A percentile compares a stretch with the other conserved stretches of the same genome.
These are phyloP conservation scores for Thelonectria rubi DNA, from an alignment of 2,329 filamentous ascomycete species.

Conservation along the genomic window DNA sequence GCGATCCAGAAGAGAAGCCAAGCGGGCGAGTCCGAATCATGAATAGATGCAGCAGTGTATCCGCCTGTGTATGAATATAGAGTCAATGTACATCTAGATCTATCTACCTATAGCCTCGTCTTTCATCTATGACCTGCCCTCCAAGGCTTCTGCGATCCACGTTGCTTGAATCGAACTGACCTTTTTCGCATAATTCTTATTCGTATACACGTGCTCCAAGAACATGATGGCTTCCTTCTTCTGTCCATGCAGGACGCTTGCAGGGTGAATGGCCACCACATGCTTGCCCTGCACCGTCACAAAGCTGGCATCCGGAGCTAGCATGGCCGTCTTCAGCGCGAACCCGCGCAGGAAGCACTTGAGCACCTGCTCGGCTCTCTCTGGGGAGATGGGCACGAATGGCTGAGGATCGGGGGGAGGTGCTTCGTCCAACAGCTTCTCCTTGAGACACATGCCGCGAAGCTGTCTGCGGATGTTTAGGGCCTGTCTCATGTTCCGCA, in stretches of 20 bases:
- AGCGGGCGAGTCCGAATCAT: slow-evolving; percentile 42
- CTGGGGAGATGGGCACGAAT: slow-evolving; percentile 63
- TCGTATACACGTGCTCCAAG: slow-evolving; percentile 71
- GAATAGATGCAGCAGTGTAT: slow-evolving; percentile 5
- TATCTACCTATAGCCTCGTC: slow-evolving; percentile 13
- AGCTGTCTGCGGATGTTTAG: slow-evolving; percentile 70
- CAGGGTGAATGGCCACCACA: slow-evolving; percentile 68
- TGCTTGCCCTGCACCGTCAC: slow-evolving; percentile 68
- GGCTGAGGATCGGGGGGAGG: slow-evolving; percentile 63
- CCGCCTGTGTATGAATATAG: slow-evolving; percentile 26
- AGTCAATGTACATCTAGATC: slow-evolving; percentile 28
- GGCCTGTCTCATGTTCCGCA: slow-evolving; percentile 69
- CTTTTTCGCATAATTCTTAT: slow-evolving; percentile 73
- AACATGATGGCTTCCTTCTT: slow-evolving; percentile 76
- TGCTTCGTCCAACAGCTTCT: slow-evolving; percentile 58
- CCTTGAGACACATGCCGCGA: slow-evolving; percentile 62
- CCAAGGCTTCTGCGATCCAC: slow-evolving; percentile 65
- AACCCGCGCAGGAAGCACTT: slow-evolving; percentile 72
- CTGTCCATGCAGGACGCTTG: slow-evolving; percentile 68
- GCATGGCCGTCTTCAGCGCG: slow-evolving; percentile 66
- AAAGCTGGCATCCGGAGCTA: slow-evolving; percentile 69
- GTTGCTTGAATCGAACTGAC: slow-evolving; percentile 68
- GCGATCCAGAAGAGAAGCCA: slow-evolving; percentile 65
- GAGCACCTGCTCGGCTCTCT: slow-evolving; percentile 62
- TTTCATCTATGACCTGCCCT: slow-evolving; percentile 37